A percentile compares a stretch with the other conserved stretches of the same genome.
phyloP scores from a whole-genome alignment of 257 asterid species.

The Rehmannia glutinosa region DNA sequence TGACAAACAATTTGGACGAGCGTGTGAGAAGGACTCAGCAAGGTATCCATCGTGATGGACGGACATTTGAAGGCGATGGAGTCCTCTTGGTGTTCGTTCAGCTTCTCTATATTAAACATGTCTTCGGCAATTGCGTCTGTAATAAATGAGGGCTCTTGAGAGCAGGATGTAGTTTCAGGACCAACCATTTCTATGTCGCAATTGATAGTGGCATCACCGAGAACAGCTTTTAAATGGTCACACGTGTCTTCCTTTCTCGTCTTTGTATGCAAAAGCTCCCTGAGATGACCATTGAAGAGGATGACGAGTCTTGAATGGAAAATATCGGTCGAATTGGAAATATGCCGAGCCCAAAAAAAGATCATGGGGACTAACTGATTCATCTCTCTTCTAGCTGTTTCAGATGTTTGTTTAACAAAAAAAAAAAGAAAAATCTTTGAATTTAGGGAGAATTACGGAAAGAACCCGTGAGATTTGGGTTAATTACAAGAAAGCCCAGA shows the following conservation, averaged over 20 bases:
- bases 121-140: constrained; percentile 55
- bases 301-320: too few species aligned
- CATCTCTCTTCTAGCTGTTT: too few species aligned
- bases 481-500: too few species aligned
- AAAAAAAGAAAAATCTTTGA: too few species aligned
- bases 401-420: too few species aligned
- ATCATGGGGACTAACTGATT: too few species aligned
- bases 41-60: constrained; percentile 62
- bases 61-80: constrained; percentile 40
- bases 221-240: constrained; percentile 46
- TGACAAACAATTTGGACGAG: constrained; percentile 79
- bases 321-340: not conserved
- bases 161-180: constrained; percentile 58
- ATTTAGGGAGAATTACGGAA: too few species aligned
- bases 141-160: constrained; percentile 65
- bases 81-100: constrained; percentile 30
- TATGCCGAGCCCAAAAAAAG: not conserved
- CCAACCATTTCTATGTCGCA: constrained; percentile 72
- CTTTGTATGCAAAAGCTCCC: constrained; percentile 70
- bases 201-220: constrained; percentile 54
- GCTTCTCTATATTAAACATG: constrained; percentile 41
- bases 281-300: constrained; percentile 26
- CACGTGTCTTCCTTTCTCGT: constrained; percentile 62
- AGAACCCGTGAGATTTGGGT: too few species aligned
- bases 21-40: constrained; percentile 75